Evolutionary conservation across 176 grass and related monocot genomes (phyloP), one percentile per base, ranked within the genome.

Genomic region (Zea luxurians): DNA sequence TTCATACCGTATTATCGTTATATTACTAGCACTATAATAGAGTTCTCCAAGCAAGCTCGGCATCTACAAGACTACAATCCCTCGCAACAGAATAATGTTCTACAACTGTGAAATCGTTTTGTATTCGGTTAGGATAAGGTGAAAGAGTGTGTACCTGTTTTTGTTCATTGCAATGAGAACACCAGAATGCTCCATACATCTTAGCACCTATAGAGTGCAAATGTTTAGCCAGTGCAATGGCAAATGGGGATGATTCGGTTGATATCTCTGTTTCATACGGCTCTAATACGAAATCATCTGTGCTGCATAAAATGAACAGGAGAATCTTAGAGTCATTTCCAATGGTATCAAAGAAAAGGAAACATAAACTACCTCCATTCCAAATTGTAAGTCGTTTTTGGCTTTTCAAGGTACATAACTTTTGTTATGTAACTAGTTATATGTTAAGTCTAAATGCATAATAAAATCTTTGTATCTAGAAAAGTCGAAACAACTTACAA

Each of bases 121-220:
- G 11, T 66, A 17, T 44, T 73, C 13, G 47, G n/a, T 40, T 48
- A 7, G 7, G 75, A 47, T 13, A 46, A 75, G 10, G 73, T 18
- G 35, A 69, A 88, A 68, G 62, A 76, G 13, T 2, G 6, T n/a
- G 4, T 86, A 92, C 95, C 87, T 97, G 86, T 66, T 97, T 94
- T 71, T 97, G 95, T 82, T 97, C 91, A 63, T 92, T 92, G 70
- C 95, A 97, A 84, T 97, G 95, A 57, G 95, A 92, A 84, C 95
- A 97, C 95, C 95, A 97, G 75, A 97, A 97, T 74, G 95, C 95
- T 70, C 95, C 95, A 78, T 97, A 97, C 89, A 97, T 94, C 83
- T 94, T 97, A 71, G 95, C 95, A 60, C 95, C 95, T 62, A 97
- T 85, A 40, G 89, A 94, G 5, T 63, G 84, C 44, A 97, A 75